phyloP scores from a whole-genome alignment of 202 grass and related monocot species.

The Setaria italica region DNA sequence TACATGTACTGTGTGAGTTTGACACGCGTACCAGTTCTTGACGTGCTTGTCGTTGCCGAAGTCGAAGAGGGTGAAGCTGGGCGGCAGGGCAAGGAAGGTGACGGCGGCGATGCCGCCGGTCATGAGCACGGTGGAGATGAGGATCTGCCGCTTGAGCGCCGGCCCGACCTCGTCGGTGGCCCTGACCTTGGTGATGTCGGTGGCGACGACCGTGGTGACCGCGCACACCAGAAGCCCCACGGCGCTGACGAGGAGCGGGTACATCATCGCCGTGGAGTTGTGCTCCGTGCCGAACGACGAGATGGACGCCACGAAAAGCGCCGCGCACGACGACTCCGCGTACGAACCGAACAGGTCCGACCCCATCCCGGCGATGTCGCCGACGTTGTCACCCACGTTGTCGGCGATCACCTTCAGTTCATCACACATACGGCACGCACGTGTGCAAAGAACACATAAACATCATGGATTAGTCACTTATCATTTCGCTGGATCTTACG shows the following conservation, averaged over 20 bases:
- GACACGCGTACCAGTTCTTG: constrained; percentile 60
- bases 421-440: neutral
- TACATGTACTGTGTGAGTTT: too few relatives aligned
- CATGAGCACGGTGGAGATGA: constrained; percentile 82
- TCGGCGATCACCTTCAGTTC: constrained; percentile 79
- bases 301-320: constrained; percentile 77
- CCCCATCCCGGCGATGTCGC: constrained; percentile 89
- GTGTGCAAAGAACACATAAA: neutral
- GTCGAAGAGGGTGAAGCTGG: constrained; percentile 71
- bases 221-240: constrained; percentile 68
- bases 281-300: constrained; percentile 69
- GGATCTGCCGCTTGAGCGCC: constrained; percentile 67
- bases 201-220: constrained; percentile 73
- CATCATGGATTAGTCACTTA: neutral
- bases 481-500: neutral
- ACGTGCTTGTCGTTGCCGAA: constrained; percentile 60
- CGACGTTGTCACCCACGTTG: constrained; percentile 90
- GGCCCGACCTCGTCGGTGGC: constrained; percentile 43
- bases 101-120: constrained; percentile 64
- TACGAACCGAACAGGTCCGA: constrained; percentile 86
- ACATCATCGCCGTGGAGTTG: constrained; percentile 65
- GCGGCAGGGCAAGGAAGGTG: constrained; percentile 60
- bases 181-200: constrained; percentile 51
- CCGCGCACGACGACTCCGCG: constrained; percentile 80
- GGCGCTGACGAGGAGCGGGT: constrained; percentile 74